These are phyloP conservation scores for Hanseniaspora uvarum DNA, from an alignment of 1,139 yeast genomes.

Conservation along the genomic window DNA sequence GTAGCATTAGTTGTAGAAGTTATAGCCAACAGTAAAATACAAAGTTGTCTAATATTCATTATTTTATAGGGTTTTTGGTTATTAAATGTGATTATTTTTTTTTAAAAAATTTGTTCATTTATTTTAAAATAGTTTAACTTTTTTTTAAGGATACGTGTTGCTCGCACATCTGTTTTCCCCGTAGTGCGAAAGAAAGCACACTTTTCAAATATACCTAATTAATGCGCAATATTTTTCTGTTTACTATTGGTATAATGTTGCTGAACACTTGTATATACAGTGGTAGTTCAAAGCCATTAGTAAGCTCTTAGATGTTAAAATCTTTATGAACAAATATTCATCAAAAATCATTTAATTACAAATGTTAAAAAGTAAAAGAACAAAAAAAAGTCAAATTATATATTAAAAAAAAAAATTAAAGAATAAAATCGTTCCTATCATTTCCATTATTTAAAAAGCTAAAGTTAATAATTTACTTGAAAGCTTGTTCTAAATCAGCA, in stretches of 20 bases:
- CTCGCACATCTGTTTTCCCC: not conserved
- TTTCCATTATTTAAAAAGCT: not conserved
- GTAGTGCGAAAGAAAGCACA: not conserved
- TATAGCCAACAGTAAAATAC: not conserved
- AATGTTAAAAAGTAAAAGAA: not conserved
- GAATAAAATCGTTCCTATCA: not conserved
- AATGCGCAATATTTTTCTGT: not conserved
- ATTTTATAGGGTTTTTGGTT: not conserved
- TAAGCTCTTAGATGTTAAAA: too few species aligned
- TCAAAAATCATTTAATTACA: too few species aligned
- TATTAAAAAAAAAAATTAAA: not conserved
- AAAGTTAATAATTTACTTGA: slow-evolving; percentile 29
- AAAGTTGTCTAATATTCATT: not conserved
- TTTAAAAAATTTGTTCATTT: not conserved
- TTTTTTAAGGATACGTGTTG: slow-evolving; percentile 1
- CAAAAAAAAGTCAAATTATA: not conserved
- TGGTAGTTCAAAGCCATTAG: too few species aligned
- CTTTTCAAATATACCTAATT: not conserved
- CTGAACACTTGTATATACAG: too few species aligned
- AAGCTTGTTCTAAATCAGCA: slow-evolving; percentile 63
- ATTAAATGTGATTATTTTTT: not conserved
- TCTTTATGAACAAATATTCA: too few species aligned
- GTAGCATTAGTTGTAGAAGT: not conserved
- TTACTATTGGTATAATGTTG: too few species aligned
- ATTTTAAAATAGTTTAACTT: too few species aligned